Evolutionary conservation across 2,329 filamentous ascomycete species (phyloP).

Genomic region (Aspergillus transmontanensis): DNA sequence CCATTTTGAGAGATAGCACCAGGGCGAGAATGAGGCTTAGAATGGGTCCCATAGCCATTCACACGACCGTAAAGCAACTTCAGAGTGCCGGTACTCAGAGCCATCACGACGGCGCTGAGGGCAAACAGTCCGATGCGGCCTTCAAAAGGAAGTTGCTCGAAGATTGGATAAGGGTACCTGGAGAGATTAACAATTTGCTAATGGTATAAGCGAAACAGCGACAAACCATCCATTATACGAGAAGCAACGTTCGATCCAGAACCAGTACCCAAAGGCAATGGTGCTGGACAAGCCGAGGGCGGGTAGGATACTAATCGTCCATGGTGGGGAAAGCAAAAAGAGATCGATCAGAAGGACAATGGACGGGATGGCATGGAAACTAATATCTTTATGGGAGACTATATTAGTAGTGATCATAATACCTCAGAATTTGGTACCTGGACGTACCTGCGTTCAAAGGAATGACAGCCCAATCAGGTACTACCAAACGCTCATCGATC

Average conservation of each 20-base stretch:
- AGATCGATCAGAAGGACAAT: slow-evolving; percentile 58
- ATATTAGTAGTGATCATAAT: neutral
- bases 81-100: slow-evolving; percentile 66
- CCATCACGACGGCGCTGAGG: slow-evolving; percentile 71
- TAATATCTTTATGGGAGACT: slow-evolving; percentile 37
- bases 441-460: slow-evolving; percentile 40
- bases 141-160: slow-evolving; percentile 65
- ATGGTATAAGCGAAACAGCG: no score
- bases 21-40: slow-evolving; percentile 27
- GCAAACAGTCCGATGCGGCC: slow-evolving; percentile 71
- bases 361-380: slow-evolving; percentile 56
- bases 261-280: slow-evolving; percentile 64
- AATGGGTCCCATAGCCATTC: slow-evolving; percentile 38
- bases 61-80: slow-evolving; percentile 68
- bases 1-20: slow-evolving; percentile 33
- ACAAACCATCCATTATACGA: slow-evolving; percentile 61
- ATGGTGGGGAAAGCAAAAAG: slow-evolving; percentile 62
- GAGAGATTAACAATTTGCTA: slow-evolving; percentile 16
- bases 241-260: slow-evolving; percentile 65
- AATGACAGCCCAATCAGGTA: slow-evolving; percentile 48
- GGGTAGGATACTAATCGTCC: slow-evolving; percentile 57
- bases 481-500: slow-evolving; percentile 52
- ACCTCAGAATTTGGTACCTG: neutral
- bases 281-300: slow-evolving; percentile 52
- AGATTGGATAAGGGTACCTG: slow-evolving; percentile 86